phyloP scores from a whole-genome alignment of 768 basidiomycete species.

The Cantharellus cinnabarinus region DNA sequence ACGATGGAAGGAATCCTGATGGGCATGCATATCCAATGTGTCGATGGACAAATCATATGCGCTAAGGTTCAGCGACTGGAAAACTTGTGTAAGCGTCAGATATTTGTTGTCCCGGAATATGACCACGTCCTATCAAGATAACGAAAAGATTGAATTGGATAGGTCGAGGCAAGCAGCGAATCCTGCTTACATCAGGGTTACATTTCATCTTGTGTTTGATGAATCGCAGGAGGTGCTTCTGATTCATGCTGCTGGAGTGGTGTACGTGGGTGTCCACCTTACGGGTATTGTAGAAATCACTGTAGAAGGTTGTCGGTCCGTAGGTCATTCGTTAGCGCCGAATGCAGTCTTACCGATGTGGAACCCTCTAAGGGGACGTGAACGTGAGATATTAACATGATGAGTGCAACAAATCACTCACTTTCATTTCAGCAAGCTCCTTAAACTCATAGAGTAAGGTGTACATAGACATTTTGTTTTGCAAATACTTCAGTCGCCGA shows the following conservation, averaged over 20 bases:
- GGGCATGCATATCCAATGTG: slow-evolving; percentile 98
- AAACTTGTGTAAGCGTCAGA: slow-evolving; percentile 82
- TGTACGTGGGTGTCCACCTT: slow-evolving; percentile 99
- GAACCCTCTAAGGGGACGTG: slow-evolving; percentile 35
- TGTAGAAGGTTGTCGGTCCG: slow-evolving; percentile 15
- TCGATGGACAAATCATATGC: slow-evolving; percentile 98
- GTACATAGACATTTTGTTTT: slow-evolving; percentile 90
- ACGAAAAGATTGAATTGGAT: neutral
- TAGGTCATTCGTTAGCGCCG: too few species aligned
- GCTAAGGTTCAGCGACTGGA: slow-evolving; percentile 80
- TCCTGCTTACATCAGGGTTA: slow-evolving; percentile 39
- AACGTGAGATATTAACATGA: slow-evolving; percentile 8
- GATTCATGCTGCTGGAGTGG: slow-evolving; percentile 98
- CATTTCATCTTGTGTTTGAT: slow-evolving; percentile 98
- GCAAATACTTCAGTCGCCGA: slow-evolving; percentile 72
- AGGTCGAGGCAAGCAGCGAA: neutral
- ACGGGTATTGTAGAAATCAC: slow-evolving; percentile 94
- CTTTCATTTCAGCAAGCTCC: slow-evolving; percentile 94
- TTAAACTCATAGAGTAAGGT: slow-evolving; percentile 79
- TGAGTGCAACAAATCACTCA: slow-evolving; percentile 12
- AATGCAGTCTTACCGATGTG: slow-evolving; percentile 43
- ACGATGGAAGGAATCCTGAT: slow-evolving; percentile 93
- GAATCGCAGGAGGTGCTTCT: slow-evolving; percentile 93
- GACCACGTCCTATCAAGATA: slow-evolving; percentile 54
- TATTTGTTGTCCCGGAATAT: slow-evolving; percentile 86